phyloP scores from a whole-genome alignment of 257 asterid species.

The Buddleja alternifolia region DNA sequence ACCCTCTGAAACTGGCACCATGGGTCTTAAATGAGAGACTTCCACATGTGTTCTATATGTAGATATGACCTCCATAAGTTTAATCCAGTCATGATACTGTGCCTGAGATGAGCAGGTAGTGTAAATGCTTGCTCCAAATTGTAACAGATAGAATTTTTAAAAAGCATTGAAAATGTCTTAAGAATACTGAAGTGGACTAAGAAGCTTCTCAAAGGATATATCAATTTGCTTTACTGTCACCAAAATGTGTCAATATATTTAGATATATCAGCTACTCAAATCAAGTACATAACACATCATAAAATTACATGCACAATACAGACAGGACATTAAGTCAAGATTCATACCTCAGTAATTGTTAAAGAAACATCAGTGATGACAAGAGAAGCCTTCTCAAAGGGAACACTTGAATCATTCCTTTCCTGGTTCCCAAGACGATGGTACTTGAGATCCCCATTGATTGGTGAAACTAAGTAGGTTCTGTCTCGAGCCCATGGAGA shows the following conservation, averaged over 20 bases:
- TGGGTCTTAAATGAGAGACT: conserved; percentile 88
- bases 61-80: conserved; percentile 94
- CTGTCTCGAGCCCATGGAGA: conserved; percentile 77
- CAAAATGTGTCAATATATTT: conserved; percentile 18
- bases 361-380: conserved; percentile 77
- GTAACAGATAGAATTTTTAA: conserved; percentile 18
- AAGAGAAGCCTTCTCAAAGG: conserved; percentile 90
- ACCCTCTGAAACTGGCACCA: conserved; percentile 65
- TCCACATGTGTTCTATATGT: conserved; percentile 76
- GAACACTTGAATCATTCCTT: conserved; percentile 76
- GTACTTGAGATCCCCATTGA: conserved; percentile 90
- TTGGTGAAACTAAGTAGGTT: conserved; percentile 85
- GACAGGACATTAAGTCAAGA: conserved; percentile 19
- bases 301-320: conserved; percentile 8
- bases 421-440: conserved; percentile 97
- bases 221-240: conserved; percentile 27
- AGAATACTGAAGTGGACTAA: neutral
- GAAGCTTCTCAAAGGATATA: no score
- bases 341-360: conserved; percentile 82
- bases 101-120: conserved; percentile 55
- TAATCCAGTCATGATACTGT: conserved; percentile 98
- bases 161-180: neutral
- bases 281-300: conserved; percentile 6
- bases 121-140: conserved; percentile 23
- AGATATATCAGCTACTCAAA: conserved; percentile 22